These are phyloP conservation scores for Ophiostoma ips DNA, from an alignment of 2,329 filamentous ascomycete genomes.

Conservation along the genomic window DNA sequence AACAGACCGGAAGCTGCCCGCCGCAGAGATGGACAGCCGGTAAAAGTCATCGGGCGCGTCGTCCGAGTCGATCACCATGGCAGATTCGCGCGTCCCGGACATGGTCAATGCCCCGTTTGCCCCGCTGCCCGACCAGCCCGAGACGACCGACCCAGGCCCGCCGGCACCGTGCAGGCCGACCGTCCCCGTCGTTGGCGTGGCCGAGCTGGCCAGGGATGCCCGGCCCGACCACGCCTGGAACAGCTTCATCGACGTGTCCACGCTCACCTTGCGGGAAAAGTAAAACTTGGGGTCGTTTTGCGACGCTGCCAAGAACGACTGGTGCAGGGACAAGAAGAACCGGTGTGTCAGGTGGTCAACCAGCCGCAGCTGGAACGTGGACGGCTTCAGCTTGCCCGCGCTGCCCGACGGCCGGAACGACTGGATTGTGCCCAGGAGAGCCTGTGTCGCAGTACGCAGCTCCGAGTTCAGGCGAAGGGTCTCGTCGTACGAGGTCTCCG, in stretches of 20 bases:
- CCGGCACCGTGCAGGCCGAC: not conserved
- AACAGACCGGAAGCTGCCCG: slow-evolving; percentile 29
- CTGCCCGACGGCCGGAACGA: slow-evolving; percentile 14
- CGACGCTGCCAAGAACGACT: slow-evolving; percentile 31
- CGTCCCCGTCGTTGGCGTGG: not conserved
- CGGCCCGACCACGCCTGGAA: slow-evolving; percentile 16
- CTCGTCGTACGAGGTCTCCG: slow-evolving; percentile 30
- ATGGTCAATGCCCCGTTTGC: not conserved
- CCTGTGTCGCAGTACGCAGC: slow-evolving; percentile 26
- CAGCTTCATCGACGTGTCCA: slow-evolving; percentile 25
- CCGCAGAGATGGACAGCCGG: slow-evolving; percentile 26
- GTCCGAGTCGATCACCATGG: slow-evolving; percentile 8
- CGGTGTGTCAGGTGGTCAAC: slow-evolving; percentile 31
- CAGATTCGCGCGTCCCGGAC: not conserved
- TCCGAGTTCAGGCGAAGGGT: slow-evolving; percentile 32
- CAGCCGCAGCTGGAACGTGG: slow-evolving; percentile 28
- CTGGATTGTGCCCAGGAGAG: slow-evolving; percentile 21
- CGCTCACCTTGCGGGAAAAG: slow-evolving; percentile 37
- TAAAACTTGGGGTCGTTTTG: slow-evolving; percentile 33
- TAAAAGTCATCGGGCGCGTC: slow-evolving; percentile 22
- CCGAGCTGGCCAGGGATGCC: not conserved
- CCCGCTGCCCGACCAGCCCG: not conserved
- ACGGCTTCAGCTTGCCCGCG: slow-evolving; percentile 11
- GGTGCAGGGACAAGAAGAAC: slow-evolving; percentile 40
- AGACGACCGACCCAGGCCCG: not conserved